These are phyloP conservation scores for Phytophthora capsici DNA, from an alignment of 352 stramenopile species.

Conservation along the genomic window DNA sequence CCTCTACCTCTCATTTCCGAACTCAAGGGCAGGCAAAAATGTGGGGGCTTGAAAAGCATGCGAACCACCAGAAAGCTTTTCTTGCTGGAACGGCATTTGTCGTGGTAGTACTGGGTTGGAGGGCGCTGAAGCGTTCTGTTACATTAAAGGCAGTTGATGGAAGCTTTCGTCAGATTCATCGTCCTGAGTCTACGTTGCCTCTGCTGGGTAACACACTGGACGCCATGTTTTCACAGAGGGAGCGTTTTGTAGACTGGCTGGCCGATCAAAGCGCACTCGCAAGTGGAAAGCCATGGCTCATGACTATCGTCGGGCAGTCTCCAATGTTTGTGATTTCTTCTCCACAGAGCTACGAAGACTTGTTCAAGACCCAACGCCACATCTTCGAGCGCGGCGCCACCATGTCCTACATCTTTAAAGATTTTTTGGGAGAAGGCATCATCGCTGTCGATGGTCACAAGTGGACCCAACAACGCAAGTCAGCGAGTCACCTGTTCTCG, in stretches of 20 bases:
- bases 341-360: slow-evolving; percentile 44
- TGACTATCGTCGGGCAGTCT: slow-evolving; percentile 31
- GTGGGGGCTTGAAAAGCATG: slow-evolving; percentile 13
- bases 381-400: slow-evolving; percentile 60
- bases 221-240: slow-evolving; percentile 35
- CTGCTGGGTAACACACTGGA: slow-evolving; percentile 47
- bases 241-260: slow-evolving; percentile 45
- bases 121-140: slow-evolving; percentile 6
- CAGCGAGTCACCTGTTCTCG: slow-evolving; percentile 88
- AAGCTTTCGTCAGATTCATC: slow-evolving; percentile 27
- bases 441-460: slow-evolving; percentile 58
- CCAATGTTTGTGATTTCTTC: slow-evolving; percentile 44
- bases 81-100: slow-evolving; percentile 15
- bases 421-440: slow-evolving; percentile 76
- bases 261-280: slow-evolving; percentile 38
- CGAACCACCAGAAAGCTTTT: slow-evolving; percentile 7
- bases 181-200: slow-evolving; percentile 33
- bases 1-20: slow-evolving; percentile 4
- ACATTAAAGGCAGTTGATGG: slow-evolving; percentile 18
- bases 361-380: slow-evolving; percentile 61
- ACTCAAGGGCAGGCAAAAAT: slow-evolving; percentile 3
- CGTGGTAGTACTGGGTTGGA: slow-evolving; percentile 15
- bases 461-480: slow-evolving; percentile 79
- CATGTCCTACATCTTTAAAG: slow-evolving; percentile 44
- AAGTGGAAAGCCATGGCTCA: slow-evolving; percentile 36